phyloP scores from a whole-genome alignment of 2,329 filamentous ascomycete species.

The Ilyonectria mors-panacis region DNA sequence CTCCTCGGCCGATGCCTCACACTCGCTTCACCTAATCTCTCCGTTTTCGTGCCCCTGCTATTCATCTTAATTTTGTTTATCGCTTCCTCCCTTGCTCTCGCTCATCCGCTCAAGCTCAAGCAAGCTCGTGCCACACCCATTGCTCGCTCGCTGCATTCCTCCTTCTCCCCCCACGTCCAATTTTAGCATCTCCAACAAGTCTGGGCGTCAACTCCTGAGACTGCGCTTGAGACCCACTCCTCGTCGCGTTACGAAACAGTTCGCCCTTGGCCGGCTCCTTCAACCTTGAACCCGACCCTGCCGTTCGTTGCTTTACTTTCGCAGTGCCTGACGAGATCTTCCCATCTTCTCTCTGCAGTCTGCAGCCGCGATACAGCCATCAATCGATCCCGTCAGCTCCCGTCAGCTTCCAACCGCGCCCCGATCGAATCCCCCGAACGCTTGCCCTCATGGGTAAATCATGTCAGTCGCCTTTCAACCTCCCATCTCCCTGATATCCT shows the following conservation, averaged over 20 bases:
- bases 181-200: conserved; percentile 20
- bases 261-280: conserved; percentile 23
- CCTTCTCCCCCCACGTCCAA: conserved; percentile 4
- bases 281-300: conserved; percentile 7
- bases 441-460: conserved; percentile 54
- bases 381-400: conserved; percentile 9
- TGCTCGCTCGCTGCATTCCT: conserved; percentile 14
- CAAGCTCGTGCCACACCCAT: conserved; percentile 18
- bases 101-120: conserved; percentile 14
- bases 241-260: conserved; percentile 36
- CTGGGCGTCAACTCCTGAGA: conserved; percentile 29
- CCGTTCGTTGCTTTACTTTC: neutral
- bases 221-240: conserved; percentile 28
- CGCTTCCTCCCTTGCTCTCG: neutral
- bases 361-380: conserved; percentile 16
- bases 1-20: conserved; percentile 8
- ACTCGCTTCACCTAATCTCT: conserved; percentile 19
- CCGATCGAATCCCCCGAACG: conserved; percentile 9
- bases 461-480: conserved; percentile 48
- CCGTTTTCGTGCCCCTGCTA: neutral
- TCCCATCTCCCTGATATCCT: conserved; percentile 16
- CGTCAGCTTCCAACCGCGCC: neutral
- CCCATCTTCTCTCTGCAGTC: neutral
- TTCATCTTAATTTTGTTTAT: neutral
- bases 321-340: conserved; percentile 1